phyloP scores from a whole-genome alignment of 1,284 basidiomycete genomes.

The Crepidotus sp. region DNA sequence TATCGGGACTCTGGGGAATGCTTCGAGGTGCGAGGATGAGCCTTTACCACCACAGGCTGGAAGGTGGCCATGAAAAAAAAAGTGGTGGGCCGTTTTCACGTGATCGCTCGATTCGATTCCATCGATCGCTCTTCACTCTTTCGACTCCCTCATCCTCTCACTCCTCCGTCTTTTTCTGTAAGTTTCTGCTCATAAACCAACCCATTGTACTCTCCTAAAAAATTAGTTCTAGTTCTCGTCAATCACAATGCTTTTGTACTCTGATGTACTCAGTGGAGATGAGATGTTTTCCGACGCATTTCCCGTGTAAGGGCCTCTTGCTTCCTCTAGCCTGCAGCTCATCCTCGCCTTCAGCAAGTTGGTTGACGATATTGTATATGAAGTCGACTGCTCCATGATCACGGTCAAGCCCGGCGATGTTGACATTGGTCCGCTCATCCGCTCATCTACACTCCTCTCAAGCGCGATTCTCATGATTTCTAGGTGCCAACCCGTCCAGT shows the following conservation, averaged over 20 bases:
- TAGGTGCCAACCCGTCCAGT: constrained; percentile 85
- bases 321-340: constrained; percentile 4
- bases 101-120: background rate
- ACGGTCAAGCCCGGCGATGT: constrained; percentile 67
- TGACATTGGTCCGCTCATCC: constrained; percentile 69
- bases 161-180: constrained; percentile 6
- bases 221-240: too few relatives aligned
- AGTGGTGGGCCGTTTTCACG: constrained; percentile 11
- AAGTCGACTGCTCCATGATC: constrained; percentile 81
- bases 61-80: constrained; percentile 52
- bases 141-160: constrained; percentile 22
- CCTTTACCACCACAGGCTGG: constrained; percentile 62
- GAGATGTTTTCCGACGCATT: constrained; percentile 97
- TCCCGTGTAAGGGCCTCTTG: constrained; percentile 50
- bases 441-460: background rate
- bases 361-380: constrained; percentile 80
- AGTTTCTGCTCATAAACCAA: too few relatives aligned
- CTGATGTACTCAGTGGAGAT: constrained; percentile 70
- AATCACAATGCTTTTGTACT: constrained; percentile 72
- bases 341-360: constrained; percentile 48
- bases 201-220: too few relatives aligned
- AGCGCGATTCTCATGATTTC: constrained; percentile 1
- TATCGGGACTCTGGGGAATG: constrained; percentile 66
- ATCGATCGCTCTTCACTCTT: constrained; percentile 18
- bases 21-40: constrained; percentile 48